phyloP scores from a whole-genome alignment of 257 asterid genomes.

The Capsicum rhomboideum region DNA sequence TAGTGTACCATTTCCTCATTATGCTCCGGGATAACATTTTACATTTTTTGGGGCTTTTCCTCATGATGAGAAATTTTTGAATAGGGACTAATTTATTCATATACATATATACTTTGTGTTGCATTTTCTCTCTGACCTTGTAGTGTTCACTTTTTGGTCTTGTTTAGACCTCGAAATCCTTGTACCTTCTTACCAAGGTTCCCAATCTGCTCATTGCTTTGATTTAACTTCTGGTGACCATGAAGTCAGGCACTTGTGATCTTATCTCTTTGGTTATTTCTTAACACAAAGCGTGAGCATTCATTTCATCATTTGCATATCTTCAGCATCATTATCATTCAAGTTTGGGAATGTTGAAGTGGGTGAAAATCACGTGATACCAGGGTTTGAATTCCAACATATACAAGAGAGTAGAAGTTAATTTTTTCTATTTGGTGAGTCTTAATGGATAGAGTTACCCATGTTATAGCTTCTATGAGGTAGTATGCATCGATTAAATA shows the following conservation, averaged over 20 bases:
- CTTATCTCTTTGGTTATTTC: neutral
- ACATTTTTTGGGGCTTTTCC: neutral
- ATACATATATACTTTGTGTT: neutral
- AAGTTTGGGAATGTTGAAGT: neutral
- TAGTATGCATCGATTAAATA: neutral
- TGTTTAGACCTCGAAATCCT: neutral
- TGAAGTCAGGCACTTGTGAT: neutral
- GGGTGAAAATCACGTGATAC: neutral
- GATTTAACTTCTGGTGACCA: neutral
- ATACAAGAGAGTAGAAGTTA: neutral
- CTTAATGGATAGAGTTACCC: neutral
- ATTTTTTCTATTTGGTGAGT: neutral
- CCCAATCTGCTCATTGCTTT: neutral
- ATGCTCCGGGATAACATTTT: neutral
- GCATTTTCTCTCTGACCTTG: neutral
- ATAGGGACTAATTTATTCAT: constrained; percentile 5
- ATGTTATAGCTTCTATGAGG: neutral
- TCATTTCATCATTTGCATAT: neutral
- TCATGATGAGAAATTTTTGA: neutral
- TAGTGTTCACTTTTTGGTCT: neutral
- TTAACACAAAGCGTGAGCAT: neutral
- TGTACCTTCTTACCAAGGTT: neutral
- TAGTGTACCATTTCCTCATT: neutral
- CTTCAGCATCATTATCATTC: neutral
- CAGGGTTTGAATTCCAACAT: neutral